Evolutionary conservation across 306 rosid genomes (phyloP), one percentile per base, ranked within the genome.

Genomic region (Corylus avellana): DNA sequence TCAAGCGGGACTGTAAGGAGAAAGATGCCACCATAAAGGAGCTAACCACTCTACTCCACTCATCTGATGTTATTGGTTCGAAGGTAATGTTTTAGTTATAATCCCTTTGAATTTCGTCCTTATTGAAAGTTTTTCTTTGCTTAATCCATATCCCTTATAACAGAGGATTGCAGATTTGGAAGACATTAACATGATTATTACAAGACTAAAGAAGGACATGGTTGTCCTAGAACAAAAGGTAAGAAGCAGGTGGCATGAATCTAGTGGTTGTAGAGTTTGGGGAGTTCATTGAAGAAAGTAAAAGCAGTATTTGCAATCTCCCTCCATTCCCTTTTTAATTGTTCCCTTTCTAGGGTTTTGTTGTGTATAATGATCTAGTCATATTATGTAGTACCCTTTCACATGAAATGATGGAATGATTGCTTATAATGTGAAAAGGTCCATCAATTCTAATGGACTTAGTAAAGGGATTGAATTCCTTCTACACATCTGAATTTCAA

Each of bases 161-260:
- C 92, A 95, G 99, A 89, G 97, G 75, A 80, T 83, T 70, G 7
- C 87, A 27, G 97, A 95, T 78, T 79, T 95, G 78, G 94, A 93
- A 87, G 98, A 95, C 77, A 88, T 89, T 69, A 79, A 86, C 80
- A 46, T 82, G 6, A 88, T 80, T 20, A 90, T 93, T 73, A 83
- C 96, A 29, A 93, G 86, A 80, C 81, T 91, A 49, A 93, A 91
- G 89, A 91, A 88, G 75, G 99, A 93, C 82, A 71, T 93, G 91
- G 90, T 84, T 22, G 85, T 90, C 83, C 86, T 95, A 63, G 98
- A 95, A 82, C 98, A 93, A 69, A 86, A 91, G 97, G 97, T 91
- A 86, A 83, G 63, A 69, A 51, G 46, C 46, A 9, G 9, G 18
- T 22, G 39, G 25, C 14, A 29, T 6, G 51, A 61, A 75, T 17